Evolutionary conservation across 257 asterid genomes (phyloP), one percentile per base, ranked within the genome.

Genomic region (Lycium barbarum): DNA sequence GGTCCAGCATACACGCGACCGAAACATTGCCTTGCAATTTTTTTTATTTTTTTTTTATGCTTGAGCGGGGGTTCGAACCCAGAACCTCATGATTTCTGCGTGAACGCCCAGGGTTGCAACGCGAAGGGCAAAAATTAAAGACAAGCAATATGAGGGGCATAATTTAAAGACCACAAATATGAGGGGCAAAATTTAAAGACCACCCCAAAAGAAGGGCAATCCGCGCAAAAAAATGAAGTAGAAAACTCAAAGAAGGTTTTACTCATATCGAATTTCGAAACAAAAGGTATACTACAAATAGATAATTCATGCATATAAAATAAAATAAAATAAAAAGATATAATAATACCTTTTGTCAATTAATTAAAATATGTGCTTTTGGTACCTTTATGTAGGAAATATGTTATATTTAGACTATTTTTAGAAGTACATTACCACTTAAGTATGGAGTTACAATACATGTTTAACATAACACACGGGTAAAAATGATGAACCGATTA

Each of bases 231-330:
- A 26, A 26, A 26, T 26, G 33, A 61, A 70, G 74, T 35, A 36
- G 74, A 67, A 66, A 66, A 66, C 73, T 66, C 73, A 5, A 45
- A 18, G 65, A 33, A 65, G 43, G 8, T 65, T 65, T 65, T 12
- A 26, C 2, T 22, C 43, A 65, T 26, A 10, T 33, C 7, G 45
- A 3, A 40, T 40, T 40, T 40, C 45, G 45, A 73, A 73, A 49
- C 49, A 20, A 74, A 36, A 22, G 6, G 15, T 47, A 22, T 74
- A 74, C 61, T 74, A 49, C n/a, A 73, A 47, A 74, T n/a, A 12
- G 43, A 84, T 47, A 22, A 22, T 73, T 86, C 47, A 63, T 61
- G 68, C 83, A 79, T 36, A 68, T 15, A 36, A 68, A 2, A 0
- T 33, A 11, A 0, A 62, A 62, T 0, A 12, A 65, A 33, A 78